Evolutionary conservation across 306 rosid genomes (phyloP).

Genomic region (Heteromeles arbutifolia): DNA sequence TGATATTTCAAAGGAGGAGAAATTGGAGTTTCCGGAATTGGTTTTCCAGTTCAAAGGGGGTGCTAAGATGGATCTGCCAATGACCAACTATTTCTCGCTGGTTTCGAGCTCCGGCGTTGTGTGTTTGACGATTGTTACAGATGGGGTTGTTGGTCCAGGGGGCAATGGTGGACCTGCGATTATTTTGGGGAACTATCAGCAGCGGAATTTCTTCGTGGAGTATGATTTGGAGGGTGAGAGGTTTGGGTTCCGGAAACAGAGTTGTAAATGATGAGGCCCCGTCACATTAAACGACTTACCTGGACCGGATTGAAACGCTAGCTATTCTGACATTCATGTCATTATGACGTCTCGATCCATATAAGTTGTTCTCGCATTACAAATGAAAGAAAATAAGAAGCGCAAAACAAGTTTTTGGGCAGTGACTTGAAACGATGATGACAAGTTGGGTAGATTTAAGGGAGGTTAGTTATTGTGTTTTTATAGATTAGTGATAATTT

Average conservation of each 20-base stretch:
- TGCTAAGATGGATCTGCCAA: constrained; percentile 58
- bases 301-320: not conserved
- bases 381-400: not conserved
- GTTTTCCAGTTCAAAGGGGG: constrained; percentile 76
- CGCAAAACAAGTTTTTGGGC: not conserved
- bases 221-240: constrained; percentile 62
- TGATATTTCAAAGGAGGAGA: constrained; percentile 24
- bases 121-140: constrained; percentile 60
- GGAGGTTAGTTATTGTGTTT: not conserved
- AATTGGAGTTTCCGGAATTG: constrained; percentile 44
- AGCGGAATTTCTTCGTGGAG: constrained; percentile 65
- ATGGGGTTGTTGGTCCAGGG: constrained; percentile 6
- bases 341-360: too few species aligned
- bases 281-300: not conserved
- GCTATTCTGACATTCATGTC: too few species aligned
- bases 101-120: constrained; percentile 26
- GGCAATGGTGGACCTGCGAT: constrained; percentile 55
- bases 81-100: constrained; percentile 51
- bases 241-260: constrained; percentile 56
- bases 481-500: not conserved
- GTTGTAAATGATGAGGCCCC: constrained; percentile 19
- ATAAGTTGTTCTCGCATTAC: too few species aligned
- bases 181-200: constrained; percentile 73
- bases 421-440: not conserved
- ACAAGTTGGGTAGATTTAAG: not conserved